Conservation (phyloP, 129 eudicot genomes). For the Sambucus nigra region DNA sequence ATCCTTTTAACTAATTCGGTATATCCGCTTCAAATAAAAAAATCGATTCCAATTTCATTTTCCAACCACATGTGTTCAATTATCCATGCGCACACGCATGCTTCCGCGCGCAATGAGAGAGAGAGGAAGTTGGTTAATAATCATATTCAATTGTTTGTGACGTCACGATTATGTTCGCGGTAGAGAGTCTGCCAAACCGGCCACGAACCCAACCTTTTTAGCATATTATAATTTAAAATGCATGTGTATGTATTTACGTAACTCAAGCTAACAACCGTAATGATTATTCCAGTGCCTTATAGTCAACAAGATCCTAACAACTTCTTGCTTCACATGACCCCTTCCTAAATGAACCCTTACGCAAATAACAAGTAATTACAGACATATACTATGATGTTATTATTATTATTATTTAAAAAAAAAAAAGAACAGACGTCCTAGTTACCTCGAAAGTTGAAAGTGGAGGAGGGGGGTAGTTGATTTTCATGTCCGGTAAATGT, state of each 20-base stretch:
- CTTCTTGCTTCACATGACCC: conserved; percentile 11
- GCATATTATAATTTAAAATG: conserved; percentile 1
- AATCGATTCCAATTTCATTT: too few relatives aligned
- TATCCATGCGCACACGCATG: too few relatives aligned
- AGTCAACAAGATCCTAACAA: conserved; percentile 49
- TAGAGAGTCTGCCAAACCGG: conserved; percentile 31
- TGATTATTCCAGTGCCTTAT: conserved; percentile 32
- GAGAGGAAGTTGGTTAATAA: neutral
- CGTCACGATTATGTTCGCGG: conserved; percentile 31
- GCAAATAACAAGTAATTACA: neutral
- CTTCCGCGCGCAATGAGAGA: too few relatives aligned
- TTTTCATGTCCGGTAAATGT: too few relatives aligned
- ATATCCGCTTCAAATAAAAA: too few relatives aligned
- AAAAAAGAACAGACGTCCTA: too few relatives aligned
- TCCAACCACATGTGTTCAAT: too few relatives aligned
- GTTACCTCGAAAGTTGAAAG: conserved; percentile 17
- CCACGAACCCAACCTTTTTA: neutral
- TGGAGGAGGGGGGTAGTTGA: conserved; percentile 14
- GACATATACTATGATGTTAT: neutral
- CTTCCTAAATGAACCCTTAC: neutral
- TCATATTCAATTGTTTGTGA: conserved; percentile 5
- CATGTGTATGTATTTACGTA: conserved; percentile 11
- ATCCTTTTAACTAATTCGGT: too few relatives aligned
- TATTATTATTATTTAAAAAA: neutral
- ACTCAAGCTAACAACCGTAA: conserved; percentile 30